Conservation (phyloP, 1,284 basidiomycete species). For the Malassezia japonica region DNA sequence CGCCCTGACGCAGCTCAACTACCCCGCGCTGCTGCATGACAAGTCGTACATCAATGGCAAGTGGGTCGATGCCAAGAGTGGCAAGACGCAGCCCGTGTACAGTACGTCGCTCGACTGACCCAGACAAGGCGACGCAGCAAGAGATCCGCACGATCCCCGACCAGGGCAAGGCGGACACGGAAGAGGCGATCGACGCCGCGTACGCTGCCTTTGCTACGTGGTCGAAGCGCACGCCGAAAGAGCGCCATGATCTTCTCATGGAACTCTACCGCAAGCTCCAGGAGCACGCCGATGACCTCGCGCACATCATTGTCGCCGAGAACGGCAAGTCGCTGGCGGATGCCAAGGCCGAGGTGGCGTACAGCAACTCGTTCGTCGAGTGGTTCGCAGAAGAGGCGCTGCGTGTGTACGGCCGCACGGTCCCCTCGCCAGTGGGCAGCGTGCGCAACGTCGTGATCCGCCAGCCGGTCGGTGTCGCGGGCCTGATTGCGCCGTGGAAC, state of each 20-base stretch:
- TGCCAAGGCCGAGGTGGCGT: slow-evolving; percentile 42
- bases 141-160: slow-evolving; percentile 38
- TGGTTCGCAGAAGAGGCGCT: slow-evolving; percentile 41
- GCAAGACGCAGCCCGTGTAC: slow-evolving; percentile 33
- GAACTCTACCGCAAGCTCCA: slow-evolving; percentile 35
- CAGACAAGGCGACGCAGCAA: slow-evolving; percentile 43
- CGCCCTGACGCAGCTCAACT: slow-evolving; percentile 20
- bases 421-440: slow-evolving; percentile 65
- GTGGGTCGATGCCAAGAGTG: slow-evolving; percentile 31
- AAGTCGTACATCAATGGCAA: slow-evolving; percentile 41
- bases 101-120: slow-evolving; percentile 11
- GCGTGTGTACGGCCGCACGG: slow-evolving; percentile 58
- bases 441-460: slow-evolving; percentile 74
- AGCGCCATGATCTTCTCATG: slow-evolving; percentile 38
- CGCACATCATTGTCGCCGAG: slow-evolving; percentile 44
- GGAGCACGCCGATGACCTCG: slow-evolving; percentile 38
- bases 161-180: slow-evolving; percentile 32
- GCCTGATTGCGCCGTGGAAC: slow-evolving; percentile 50
- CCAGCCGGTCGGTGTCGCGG: slow-evolving; percentile 70
- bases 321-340: slow-evolving; percentile 44
- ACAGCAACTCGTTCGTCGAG: slow-evolving; percentile 43
- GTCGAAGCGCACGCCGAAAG: slow-evolving; percentile 39
- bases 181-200: slow-evolving; percentile 38
- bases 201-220: slow-evolving; percentile 32
- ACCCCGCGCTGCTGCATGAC: slow-evolving; percentile 27